These are phyloP conservation scores for Amphichorda felina DNA, from an alignment of 2,329 filamentous ascomycete genomes.

Conservation along the genomic window DNA sequence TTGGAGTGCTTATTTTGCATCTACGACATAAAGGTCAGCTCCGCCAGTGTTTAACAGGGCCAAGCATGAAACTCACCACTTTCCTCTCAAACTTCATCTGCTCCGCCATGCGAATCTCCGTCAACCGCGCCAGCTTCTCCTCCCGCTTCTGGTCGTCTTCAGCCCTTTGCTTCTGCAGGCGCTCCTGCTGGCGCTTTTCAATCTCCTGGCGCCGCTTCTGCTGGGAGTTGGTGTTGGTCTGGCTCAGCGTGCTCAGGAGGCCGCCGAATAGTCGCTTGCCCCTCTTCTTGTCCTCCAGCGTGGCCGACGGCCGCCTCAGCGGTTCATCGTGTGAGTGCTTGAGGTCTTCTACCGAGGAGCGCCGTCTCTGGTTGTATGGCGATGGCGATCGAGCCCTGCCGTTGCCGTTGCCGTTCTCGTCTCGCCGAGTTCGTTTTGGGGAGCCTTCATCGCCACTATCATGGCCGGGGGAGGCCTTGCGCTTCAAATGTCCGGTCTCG, in stretches of 20 bases:
- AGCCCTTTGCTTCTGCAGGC: conserved; percentile 57
- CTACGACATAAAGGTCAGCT: conserved; percentile 29
- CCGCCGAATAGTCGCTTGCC: conserved; percentile 80
- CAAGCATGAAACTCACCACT: conserved; percentile 43
- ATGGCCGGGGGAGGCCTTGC: conserved; percentile 13
- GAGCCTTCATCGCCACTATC: conserved; percentile 7
- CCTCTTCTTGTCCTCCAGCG: conserved; percentile 65
- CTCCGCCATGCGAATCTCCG: conserved; percentile 49
- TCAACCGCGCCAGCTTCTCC: conserved; percentile 52
- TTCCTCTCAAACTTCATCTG: conserved; percentile 67
- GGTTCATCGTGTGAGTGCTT: conserved; percentile 6
- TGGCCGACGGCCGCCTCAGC: background rate
- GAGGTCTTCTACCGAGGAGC: background rate
- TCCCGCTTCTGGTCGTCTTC: conserved; percentile 58
- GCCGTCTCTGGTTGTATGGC: background rate
- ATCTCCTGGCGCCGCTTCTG: conserved; percentile 67
- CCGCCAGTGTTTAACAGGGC: background rate
- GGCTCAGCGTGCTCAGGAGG: conserved; percentile 65
- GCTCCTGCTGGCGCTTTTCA: conserved; percentile 70
- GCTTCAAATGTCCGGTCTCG: conserved; percentile 10
- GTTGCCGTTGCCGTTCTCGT: conserved; percentile 5
- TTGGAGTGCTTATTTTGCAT: conserved; percentile 66
- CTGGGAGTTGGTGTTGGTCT: conserved; percentile 49
- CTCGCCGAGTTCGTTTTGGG: conserved; percentile 14
- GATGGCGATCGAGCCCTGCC: conserved; percentile 1